A percentile compares a stretch with the other conserved stretches of the same genome.
phyloP scores from a whole-genome alignment of 495 filamentous ascomycete genomes.

The Trichoderma reesei region DNA sequence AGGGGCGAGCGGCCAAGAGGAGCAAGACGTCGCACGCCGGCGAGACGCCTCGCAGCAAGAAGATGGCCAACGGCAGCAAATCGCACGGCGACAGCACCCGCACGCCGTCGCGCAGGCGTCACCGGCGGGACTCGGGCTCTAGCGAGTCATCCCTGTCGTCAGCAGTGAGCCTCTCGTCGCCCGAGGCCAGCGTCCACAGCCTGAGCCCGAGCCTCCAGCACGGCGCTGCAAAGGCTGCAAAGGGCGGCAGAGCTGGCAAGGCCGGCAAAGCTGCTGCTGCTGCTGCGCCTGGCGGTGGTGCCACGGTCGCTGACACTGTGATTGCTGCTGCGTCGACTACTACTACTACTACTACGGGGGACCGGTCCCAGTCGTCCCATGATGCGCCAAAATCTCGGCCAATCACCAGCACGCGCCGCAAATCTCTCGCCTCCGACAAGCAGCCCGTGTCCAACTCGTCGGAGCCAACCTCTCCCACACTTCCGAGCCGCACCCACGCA shows the following conservation, averaged over 20 bases:
- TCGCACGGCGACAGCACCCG: constrained; percentile 5
- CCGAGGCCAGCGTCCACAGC: constrained; percentile 8
- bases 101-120: constrained; percentile 11
- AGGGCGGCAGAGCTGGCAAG: background rate
- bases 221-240: background rate
- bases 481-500: constrained; percentile 10
- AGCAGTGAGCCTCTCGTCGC: constrained; percentile 7
- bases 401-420: constrained; percentile 12
- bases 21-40: constrained; percentile 19
- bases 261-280: background rate
- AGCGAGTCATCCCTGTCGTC: constrained; percentile 12
- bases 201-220: constrained; percentile 8
- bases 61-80: constrained; percentile 3
- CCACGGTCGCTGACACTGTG: constrained; percentile 9
- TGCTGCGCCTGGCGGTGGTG: constrained; percentile 5
- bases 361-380: constrained; percentile 8
- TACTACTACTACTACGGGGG: too few species aligned
- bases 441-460: constrained; percentile 8
- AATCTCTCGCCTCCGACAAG: constrained; percentile 9
- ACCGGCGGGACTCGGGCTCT: background rate
- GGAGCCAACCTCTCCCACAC: constrained; percentile 11
- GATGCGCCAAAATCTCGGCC: constrained; percentile 7
- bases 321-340: constrained; percentile 8
- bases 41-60: background rate
- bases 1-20: constrained; percentile 29